Conservation (phyloP, 352 stramenopile species). For the Pythium biforme region DNA sequence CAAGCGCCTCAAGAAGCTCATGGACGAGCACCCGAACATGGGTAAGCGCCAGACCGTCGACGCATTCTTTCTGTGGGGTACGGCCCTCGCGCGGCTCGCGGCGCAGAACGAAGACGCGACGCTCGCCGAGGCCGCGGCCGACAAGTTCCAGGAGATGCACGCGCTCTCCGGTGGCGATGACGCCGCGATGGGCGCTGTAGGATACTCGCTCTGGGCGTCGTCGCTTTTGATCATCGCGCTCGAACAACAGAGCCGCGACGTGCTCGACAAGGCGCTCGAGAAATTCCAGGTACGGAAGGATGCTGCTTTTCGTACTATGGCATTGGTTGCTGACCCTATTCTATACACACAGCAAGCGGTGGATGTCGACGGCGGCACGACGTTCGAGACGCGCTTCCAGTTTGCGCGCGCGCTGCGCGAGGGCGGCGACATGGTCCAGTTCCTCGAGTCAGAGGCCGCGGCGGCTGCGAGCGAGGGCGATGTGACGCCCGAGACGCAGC, state of each 20-base stretch:
- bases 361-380: slow-evolving; percentile 77
- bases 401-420: slow-evolving; percentile 73
- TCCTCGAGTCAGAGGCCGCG: slow-evolving; percentile 33
- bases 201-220: slow-evolving; percentile 77
- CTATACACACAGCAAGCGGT: slow-evolving; percentile 43
- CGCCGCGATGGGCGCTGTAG: slow-evolving; percentile 67
- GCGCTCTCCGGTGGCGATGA: slow-evolving; percentile 46
- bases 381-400: slow-evolving; percentile 82
- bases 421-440: slow-evolving; percentile 63
- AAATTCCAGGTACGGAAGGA: slow-evolving; percentile 59
- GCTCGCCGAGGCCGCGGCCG: slow-evolving; percentile 61
- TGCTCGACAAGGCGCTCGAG: slow-evolving; percentile 56
- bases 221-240: slow-evolving; percentile 76
- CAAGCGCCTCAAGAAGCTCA: slow-evolving; percentile 78
- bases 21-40: slow-evolving; percentile 60
- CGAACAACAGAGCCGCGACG: slow-evolving; percentile 52
- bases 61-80: slow-evolving; percentile 81
- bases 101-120: slow-evolving; percentile 76
- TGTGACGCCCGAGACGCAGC: background rate
- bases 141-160: slow-evolving; percentile 84
- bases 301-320: background rate
- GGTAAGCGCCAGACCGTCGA: slow-evolving; percentile 56
- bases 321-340: background rate
- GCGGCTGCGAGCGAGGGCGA: background rate
- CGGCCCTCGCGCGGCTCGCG: slow-evolving; percentile 65